Evolutionary conservation across 2,329 filamentous ascomycete species (phyloP), one percentile per base, ranked within the genome.

Genomic region (Lasiodiplodia hormozganensis): DNA sequence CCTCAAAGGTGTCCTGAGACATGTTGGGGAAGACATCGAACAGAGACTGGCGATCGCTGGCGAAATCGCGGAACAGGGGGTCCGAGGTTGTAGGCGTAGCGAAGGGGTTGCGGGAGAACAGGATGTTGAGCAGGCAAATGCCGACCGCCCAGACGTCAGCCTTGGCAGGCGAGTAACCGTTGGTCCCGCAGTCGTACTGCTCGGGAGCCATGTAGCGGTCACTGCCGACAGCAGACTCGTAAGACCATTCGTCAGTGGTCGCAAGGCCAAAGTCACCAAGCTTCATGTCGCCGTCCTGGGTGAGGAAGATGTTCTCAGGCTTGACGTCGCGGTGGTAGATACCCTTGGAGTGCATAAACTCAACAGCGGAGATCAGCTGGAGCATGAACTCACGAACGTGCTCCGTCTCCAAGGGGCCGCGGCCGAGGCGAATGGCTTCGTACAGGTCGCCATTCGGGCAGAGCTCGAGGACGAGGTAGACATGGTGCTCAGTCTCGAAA

Each of bases 121-220:
- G 86, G 70, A 98, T 92, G 83, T 99, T 99, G 76, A 99, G 87
- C 72, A 99, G 85, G 80, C 96, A 97, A 81, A 99, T 95, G 71
- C 96, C 96, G 77, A 99, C 92, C 68, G 96, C 94, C 96, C 96
- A 99, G 74, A 97, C 90, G 79, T 99, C 96, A 64, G 96, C 96
- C 82, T 96, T 89, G 56, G 93, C 92, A 57, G 96, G 94, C 68
- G 93, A 95, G 82, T 99, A 99, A 69, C 96, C 96, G 71, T 88
- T 89, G 71, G 90, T 90, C 73, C 90, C 89, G 65, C 94, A 94
- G 79, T 98, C 95, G 76, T 96, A 98, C 81, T 99, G 96, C 82
- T 99, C 96, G 5, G 96, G 96, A 68, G 96, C 94, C 96, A 99
- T 99, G 84, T 99, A 99, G 68, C 96, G 93, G 78, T 99, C 96